A percentile compares a stretch with the other conserved stretches of the same genome.
Evolutionary conservation across 2,329 filamentous ascomycete genomes (phyloP).

Genomic region (Falciphora oryzae): DNA sequence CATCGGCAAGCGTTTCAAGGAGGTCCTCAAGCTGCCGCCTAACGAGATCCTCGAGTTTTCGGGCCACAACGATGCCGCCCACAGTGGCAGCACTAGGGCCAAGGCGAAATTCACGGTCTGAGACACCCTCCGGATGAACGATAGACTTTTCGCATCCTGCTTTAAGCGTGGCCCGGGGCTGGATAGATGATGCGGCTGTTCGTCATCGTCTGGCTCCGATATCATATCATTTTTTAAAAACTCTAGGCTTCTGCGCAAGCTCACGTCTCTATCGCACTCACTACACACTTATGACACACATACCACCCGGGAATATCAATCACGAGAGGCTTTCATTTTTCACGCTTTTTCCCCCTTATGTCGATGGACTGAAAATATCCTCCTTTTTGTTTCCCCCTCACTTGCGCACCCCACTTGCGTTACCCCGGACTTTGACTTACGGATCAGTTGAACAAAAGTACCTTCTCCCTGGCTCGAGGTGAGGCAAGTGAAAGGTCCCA

Average conservation of each 20-base stretch:
- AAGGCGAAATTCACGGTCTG: conserved; percentile 91
- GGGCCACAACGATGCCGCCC: conserved; percentile 89
- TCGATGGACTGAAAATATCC: not conserved
- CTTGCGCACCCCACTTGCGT: too few species aligned
- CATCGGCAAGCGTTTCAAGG: conserved; percentile 91
- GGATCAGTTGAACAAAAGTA: too few species aligned
- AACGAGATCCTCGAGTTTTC: conserved; percentile 87
- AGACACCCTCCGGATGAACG: conserved; percentile 16
- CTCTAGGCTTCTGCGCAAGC: not conserved
- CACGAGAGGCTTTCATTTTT: not conserved
- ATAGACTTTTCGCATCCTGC: not conserved
- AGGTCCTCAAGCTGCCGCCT: conserved; percentile 72
- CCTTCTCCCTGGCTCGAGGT: too few species aligned
- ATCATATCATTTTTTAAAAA: not conserved
- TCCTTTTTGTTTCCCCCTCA: too few species aligned
- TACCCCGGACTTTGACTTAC: too few species aligned
- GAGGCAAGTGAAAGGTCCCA: too few species aligned
- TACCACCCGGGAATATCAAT: not conserved
- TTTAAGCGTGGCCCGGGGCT: not conserved
- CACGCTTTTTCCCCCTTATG: not conserved
- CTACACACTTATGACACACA: not conserved
- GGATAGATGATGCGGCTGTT: not conserved
- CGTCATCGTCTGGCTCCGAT: not conserved
- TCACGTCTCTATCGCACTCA: not conserved
- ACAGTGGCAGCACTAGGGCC: conserved; percentile 87